These are phyloP conservation scores for Plantago coronopus DNA, from an alignment of 305 asterid species.

Conservation along the genomic window DNA sequence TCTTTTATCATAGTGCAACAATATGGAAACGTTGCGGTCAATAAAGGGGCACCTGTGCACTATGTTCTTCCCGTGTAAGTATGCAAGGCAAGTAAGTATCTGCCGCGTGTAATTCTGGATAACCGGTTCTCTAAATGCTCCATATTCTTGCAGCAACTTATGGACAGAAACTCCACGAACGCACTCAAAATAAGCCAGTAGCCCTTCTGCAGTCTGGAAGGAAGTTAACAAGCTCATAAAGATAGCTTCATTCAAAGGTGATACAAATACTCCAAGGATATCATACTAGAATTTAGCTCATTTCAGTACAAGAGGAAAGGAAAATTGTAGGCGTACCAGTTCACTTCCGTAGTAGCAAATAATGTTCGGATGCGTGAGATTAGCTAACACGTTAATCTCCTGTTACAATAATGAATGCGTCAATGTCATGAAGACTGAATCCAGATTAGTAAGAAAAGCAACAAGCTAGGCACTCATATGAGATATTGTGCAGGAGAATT, in stretches of 20 bases:
- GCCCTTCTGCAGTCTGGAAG: slow-evolving; percentile 65
- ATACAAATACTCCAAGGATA: background rate
- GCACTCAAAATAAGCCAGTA: slow-evolving; percentile 87
- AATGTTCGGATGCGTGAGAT: slow-evolving; percentile 82
- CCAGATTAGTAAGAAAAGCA: background rate
- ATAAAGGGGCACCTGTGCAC: slow-evolving; percentile 68
- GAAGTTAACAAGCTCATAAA: background rate
- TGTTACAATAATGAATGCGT: slow-evolving; percentile 32
- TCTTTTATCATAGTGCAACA: slow-evolving; percentile 16
- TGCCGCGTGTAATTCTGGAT: slow-evolving; percentile 88
- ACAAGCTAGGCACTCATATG: no score
- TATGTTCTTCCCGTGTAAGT: slow-evolving; percentile 82
- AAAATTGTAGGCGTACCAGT: slow-evolving; percentile 39
- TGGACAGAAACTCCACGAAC: slow-evolving; percentile 98
- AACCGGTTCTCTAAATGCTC: slow-evolving; percentile 83
- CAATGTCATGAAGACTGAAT: slow-evolving; percentile 19
- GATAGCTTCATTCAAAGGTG: background rate
- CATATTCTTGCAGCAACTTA: slow-evolving; percentile 90
- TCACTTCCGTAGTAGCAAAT: slow-evolving; percentile 94
- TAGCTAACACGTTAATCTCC: slow-evolving; percentile 82
- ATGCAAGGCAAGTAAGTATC: slow-evolving; percentile 82
- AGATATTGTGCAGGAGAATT: background rate
- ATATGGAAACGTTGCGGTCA: background rate
- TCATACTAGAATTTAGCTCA: slow-evolving; percentile 6
- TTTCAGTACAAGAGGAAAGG: background rate